phyloP scores from a whole-genome alignment of 23 red algal genomes.

The Gracilaria domingensis region DNA sequence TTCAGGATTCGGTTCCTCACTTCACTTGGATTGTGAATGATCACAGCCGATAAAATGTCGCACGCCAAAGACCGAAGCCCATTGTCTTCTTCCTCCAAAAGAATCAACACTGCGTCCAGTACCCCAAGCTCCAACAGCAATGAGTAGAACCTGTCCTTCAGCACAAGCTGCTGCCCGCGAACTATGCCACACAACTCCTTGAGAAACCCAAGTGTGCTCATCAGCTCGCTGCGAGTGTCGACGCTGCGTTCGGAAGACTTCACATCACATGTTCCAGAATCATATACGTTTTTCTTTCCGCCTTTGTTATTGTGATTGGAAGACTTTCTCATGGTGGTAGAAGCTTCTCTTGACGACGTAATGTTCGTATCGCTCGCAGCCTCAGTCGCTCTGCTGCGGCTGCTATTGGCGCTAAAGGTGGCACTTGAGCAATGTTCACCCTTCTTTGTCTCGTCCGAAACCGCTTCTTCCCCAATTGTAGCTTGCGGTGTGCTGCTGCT shows the following conservation, averaged over 20 bases:
- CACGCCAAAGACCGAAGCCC: constrained; percentile 18
- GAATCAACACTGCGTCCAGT: constrained; percentile 29
- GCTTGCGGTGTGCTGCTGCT: background rate
- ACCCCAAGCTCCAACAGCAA: constrained; percentile 56
- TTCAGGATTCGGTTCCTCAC: constrained; percentile 36
- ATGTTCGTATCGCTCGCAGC: constrained; percentile 17
- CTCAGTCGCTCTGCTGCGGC: constrained; percentile 21
- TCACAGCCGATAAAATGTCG: constrained; percentile 32
- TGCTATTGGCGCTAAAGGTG: background rate
- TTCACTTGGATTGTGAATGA: constrained; percentile 42
- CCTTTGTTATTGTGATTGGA: background rate
- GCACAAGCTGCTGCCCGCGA: constrained; percentile 22
- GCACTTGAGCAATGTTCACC: background rate
- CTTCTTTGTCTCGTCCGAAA: background rate
- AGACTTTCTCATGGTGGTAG: background rate
- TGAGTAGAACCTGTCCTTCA: constrained; percentile 34
- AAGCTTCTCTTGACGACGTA: constrained; percentile 1
- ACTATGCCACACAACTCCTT: constrained; percentile 46
- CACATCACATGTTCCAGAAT: constrained; percentile 9
- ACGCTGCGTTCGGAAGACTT: constrained; percentile 22
- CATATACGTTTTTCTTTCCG: background rate
- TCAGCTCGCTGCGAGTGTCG: constrained; percentile 29
- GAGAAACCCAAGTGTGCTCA: constrained; percentile 51
- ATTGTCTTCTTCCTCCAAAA: constrained; percentile 23
- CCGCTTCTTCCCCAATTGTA: background rate